Conservation (phyloP, 2,329 filamentous ascomycete genomes). For the Trichoderma citrinoviride region DNA sequence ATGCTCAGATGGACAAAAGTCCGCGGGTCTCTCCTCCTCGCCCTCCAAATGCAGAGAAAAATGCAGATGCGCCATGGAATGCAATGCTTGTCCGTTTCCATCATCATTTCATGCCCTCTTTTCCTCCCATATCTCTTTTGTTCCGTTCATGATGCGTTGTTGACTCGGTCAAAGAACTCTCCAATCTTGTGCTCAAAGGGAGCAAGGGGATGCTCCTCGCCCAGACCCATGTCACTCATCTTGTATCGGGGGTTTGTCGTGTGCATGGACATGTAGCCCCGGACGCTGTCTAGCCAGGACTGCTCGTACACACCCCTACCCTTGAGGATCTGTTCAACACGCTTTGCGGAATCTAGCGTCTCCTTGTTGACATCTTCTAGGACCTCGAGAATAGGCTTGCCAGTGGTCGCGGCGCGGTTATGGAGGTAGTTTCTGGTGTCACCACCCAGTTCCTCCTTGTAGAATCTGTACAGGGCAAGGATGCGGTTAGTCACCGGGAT, state of each 20-base stretch:
- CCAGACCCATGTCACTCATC: background rate
- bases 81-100: background rate
- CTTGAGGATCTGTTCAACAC: background rate
- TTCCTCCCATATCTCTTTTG: too few species aligned
- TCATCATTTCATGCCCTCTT: background rate
- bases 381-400: background rate
- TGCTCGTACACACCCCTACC: constrained; percentile 6
- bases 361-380: background rate
- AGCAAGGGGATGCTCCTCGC: constrained; percentile 1
- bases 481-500: background rate
- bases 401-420: background rate
- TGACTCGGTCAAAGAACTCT: constrained; percentile 6
- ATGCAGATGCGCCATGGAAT: constrained; percentile 5
- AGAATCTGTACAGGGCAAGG: background rate
- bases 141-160: background rate
- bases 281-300: background rate
- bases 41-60: background rate
- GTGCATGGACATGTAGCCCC: constrained; percentile 11
- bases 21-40: background rate
- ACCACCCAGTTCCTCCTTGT: background rate
- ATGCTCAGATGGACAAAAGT: too few species aligned
- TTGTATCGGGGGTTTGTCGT: constrained; percentile 10
- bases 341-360: background rate
- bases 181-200: constrained; percentile 12
- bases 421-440: background rate